Evolutionary conservation across 2,329 filamentous ascomycete species (phyloP), one percentile per base, ranked within the genome.

Genomic region (Fusarium nodosum): DNA sequence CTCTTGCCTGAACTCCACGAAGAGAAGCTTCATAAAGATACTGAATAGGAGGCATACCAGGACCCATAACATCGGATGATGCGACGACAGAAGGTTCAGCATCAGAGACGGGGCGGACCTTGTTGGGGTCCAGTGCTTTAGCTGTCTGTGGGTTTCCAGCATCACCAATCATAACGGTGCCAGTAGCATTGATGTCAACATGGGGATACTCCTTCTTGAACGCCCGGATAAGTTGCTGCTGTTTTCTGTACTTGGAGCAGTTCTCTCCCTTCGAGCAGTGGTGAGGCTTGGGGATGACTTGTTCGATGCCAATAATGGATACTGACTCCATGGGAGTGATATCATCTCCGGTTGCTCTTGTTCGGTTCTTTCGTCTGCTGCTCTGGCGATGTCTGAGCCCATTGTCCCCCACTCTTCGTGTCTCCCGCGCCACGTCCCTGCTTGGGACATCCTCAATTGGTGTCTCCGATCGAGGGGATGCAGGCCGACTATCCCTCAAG

Each of bases 241-340:
- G 91, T 77, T 91, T 93, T 78, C 86, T 88, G 86, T 88, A 97
- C 78, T 94, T 97, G 50, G 88, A 84, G 79, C 94, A 97, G 72
- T 91, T 90, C 79, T 96, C 92, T 46, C 94, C 94, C 79, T 97
- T 97, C 46, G 89, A 88, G 81, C 94, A 97, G 59, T 87, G 86
- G 80, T 97, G 94, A 18, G 91, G 88, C 80, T 93, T 94, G 7
- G 94, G 94, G 56, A 97, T 86, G 56, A 96, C 83, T 79, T 97
- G 93, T 80, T 97, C 94, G 68, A 97, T 97, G 30, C 92, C 94
- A 34, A 97, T 93, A 72, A 97, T 97, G 1, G 93, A 97, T 6
- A 96, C 90, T 1, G 93, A 95, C 78, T 97, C 93, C 61, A 90
- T 87, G 3, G 93, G 93, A 2, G 90, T 90, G 76, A 96, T 91